A percentile compares a stretch with the other conserved stretches of the same genome.
phyloP scores from a whole-genome alignment of 2,329 filamentous ascomycete genomes.

The Aureobasidium sp. region DNA sequence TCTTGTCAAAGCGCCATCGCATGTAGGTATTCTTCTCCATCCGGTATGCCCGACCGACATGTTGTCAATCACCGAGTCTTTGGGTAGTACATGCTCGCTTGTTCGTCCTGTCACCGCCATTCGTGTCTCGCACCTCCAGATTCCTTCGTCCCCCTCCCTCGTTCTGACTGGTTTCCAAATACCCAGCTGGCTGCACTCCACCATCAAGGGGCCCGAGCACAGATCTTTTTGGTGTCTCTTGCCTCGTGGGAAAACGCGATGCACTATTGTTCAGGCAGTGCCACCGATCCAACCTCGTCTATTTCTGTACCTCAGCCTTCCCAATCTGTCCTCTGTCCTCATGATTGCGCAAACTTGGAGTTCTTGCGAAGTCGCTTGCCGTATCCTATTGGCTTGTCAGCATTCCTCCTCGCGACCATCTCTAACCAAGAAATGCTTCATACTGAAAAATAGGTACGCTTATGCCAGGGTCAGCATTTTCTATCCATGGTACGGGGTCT shows the following conservation, averaged over 20 bases:
- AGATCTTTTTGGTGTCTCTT: constrained; percentile 1
- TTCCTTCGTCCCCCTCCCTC: background rate
- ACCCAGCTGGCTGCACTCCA: background rate
- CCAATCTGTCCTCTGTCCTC: constrained; percentile 1
- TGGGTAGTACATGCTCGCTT: constrained; percentile 8
- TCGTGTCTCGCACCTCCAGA: background rate
- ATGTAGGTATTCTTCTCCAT: background rate
- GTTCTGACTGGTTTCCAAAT: background rate
- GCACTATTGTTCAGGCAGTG: constrained; percentile 8
- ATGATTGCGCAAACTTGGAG: constrained; percentile 36
- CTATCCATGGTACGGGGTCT: constrained; percentile 19
- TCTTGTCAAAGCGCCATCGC: background rate
- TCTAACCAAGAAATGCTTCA: background rate
- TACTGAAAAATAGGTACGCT: constrained; percentile 39
- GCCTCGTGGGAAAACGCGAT: constrained; percentile 6
- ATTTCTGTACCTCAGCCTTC: constrained; percentile 7
- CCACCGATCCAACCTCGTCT: constrained; percentile 4
- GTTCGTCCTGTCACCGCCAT: constrained; percentile 5
- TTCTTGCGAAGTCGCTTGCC: constrained; percentile 40
- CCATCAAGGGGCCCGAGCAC: background rate
- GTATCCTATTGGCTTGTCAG: constrained; percentile 22
- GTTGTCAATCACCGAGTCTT: background rate
- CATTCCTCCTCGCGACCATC: background rate
- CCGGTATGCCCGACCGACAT: background rate
- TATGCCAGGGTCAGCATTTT: constrained; percentile 17